A percentile compares a stretch with the other conserved stretches of the same genome.
phyloP scores from a whole-genome alignment of 495 filamentous ascomycete genomes.

The Penicillium salamii region DNA sequence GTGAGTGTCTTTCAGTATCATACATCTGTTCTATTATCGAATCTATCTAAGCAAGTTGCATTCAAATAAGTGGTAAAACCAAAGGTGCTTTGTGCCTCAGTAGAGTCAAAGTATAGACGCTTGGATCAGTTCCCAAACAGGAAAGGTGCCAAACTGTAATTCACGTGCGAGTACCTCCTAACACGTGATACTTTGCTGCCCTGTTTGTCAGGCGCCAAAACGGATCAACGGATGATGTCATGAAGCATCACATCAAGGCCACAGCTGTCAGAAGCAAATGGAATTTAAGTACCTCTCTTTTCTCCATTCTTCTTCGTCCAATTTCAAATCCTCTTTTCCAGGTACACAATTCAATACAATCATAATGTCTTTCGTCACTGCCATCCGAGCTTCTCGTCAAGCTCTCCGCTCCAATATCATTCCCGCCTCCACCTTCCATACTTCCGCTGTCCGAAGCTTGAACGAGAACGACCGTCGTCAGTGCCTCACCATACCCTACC shows the following conservation, averaged over 20 bases:
- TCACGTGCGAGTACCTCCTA: too few relatives aligned
- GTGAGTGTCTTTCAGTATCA: too few relatives aligned
- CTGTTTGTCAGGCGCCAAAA: background rate
- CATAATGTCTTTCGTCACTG: conserved; percentile 30
- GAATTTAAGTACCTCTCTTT: background rate
- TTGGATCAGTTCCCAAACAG: too few relatives aligned
- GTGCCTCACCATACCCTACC: background rate
- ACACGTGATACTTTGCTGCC: background rate
- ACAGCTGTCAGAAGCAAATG: background rate
- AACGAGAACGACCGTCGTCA: conserved; percentile 38
- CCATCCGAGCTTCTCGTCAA: conserved; percentile 25
- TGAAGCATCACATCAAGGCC: background rate
- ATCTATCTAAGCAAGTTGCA: too few relatives aligned
- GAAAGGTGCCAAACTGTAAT: too few relatives aligned
- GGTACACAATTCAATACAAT: conserved; percentile 8
- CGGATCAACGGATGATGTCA: background rate
- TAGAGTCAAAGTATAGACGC: too few relatives aligned
- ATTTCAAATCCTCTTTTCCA: background rate
- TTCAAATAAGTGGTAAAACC: too few relatives aligned
- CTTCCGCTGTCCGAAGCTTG: conserved; percentile 24
- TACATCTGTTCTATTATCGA: too few relatives aligned
- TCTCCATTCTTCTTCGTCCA: background rate
- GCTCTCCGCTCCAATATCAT: conserved; percentile 15
- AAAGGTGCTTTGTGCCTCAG: too few relatives aligned
- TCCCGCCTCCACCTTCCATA: conserved; percentile 27